Evolutionary conservation across 192 early-diverging fungal species (phyloP), one percentile per base, ranked within the genome.

Genomic region (Coemansia sp.): DNA sequence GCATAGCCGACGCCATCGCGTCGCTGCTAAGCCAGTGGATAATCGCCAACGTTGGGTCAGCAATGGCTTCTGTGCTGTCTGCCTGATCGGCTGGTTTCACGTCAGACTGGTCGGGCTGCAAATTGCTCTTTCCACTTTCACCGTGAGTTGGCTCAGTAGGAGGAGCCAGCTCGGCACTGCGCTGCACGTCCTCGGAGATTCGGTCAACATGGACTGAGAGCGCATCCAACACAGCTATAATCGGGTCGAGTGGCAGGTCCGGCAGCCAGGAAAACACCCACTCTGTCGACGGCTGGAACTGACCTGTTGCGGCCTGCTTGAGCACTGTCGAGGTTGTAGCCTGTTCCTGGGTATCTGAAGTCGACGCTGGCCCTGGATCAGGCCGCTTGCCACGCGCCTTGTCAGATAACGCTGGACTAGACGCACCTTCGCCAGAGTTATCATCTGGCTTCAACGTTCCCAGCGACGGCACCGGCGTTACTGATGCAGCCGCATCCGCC

Each of bases 321-420:
- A 45, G 21, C 12, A 41, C 27, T 7, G 55, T 35, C 2, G 66
- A 4, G 14, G 15, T n/a, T 48, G 14, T 23, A 7, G 27, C 6
- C 22, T 60, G 45, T 5, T 59, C 69, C 19, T 54, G 65, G 15
- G 51, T 58, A 38, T 56, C 27, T 21, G 56, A 29, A 3, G 22
- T 21, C 37, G 55, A 25, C 51, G 60, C 54, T 35, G 50, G 43
- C 5, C 23, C 38, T 14, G 56, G 27, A 3, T 86, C 88, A 2
- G 90, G 87, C 35, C 82, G 62, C 63, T 92, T 92, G 14, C 91
- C 92, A 14, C 84, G 85, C 1, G 87, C 86, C 73, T 91, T 92
- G 25, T 90, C 90, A 7, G 92, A 92, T n/a, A 90, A 47, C n/a
- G 70, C 67, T 9, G 66, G 71, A 43, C 58, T 70, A 21, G 68